Percentiles rank a stretch among this genome's conserved stretches.
Conservation (phyloP, 306 rosid species). For the Erythrophleum fordii region DNA sequence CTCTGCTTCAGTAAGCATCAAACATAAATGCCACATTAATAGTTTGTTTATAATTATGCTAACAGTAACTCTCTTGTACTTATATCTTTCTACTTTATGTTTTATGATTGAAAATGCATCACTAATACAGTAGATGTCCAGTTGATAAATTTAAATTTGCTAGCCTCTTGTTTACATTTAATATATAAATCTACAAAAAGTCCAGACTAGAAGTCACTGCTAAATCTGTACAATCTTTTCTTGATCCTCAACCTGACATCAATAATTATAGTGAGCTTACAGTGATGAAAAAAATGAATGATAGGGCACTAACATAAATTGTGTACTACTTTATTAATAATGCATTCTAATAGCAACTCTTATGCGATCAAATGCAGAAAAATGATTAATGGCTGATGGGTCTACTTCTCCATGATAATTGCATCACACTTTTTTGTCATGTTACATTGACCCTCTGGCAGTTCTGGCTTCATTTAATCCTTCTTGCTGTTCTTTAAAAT, state of each 20-base stretch:
- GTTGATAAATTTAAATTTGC: not conserved
- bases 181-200: not conserved
- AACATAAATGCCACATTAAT: not conserved
- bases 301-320: conserved; percentile 5
- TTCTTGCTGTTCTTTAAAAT: not conserved
- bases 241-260: conserved; percentile 13
- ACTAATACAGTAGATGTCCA: conserved; percentile 7
- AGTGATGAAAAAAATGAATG: not conserved
- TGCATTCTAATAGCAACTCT: conserved; percentile 22
- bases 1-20: conserved; percentile 48
- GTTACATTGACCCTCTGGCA: not conserved
- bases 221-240: conserved; percentile 11
- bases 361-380: conserved; percentile 18
- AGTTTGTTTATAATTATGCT: not conserved
- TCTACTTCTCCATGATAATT: conserved; percentile 14
- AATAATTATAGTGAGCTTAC: not conserved
- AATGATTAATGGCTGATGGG: conserved; percentile 27
- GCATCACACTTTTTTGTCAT: conserved; percentile 7
- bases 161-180: not conserved
- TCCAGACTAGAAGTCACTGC: conserved; percentile 1
- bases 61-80: not conserved
- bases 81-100: not conserved
- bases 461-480: conserved; percentile 26
- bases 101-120: conserved; percentile 11
- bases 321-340: conserved; percentile 16